These are phyloP conservation scores for Backusella tarrabulga DNA, from an alignment of 192 early-diverging fungal species.

Conservation along the genomic window DNA sequence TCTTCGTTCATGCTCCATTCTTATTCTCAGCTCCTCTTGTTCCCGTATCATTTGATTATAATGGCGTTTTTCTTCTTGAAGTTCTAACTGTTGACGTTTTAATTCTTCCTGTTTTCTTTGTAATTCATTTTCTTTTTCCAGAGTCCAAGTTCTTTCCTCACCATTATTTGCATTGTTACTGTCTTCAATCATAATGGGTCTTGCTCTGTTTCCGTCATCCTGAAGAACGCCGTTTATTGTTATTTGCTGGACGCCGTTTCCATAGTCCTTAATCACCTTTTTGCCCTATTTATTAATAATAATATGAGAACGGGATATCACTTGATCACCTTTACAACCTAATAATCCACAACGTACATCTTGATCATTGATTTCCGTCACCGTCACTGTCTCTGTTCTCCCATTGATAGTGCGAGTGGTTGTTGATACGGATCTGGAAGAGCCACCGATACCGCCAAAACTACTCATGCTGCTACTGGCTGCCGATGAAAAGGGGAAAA, in stretches of 20 bases:
- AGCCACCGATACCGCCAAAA: background rate
- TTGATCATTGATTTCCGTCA: slow-evolving; percentile 17
- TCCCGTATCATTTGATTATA: slow-evolving; percentile 2
- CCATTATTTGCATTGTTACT: background rate
- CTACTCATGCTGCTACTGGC: background rate
- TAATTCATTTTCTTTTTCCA: slow-evolving; percentile 5
- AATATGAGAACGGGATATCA: too few relatives aligned
- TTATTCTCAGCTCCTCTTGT: background rate
- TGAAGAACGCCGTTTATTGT: background rate
- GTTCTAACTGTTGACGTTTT: slow-evolving; percentile 7
- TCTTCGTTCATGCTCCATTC: background rate
- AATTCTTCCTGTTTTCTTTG: slow-evolving; percentile 5
- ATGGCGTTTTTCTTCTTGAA: background rate
- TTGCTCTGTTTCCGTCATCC: background rate
- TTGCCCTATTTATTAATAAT: background rate
- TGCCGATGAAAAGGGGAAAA: background rate
- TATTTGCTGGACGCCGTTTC: background rate
- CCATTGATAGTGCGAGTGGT: slow-evolving; percentile 20
- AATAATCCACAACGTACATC: slow-evolving; percentile 4
- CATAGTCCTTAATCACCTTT: slow-evolving; percentile 7
- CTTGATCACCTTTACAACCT: too few relatives aligned
- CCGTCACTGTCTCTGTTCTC: slow-evolving; percentile 7
- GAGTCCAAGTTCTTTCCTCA: background rate
- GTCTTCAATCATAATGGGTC: background rate
- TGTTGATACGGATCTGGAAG: background rate